Base-by-base conservation (phyloP, 768 basidiomycete genomes). In the Cystofilobasidium bisporidii region DNA sequence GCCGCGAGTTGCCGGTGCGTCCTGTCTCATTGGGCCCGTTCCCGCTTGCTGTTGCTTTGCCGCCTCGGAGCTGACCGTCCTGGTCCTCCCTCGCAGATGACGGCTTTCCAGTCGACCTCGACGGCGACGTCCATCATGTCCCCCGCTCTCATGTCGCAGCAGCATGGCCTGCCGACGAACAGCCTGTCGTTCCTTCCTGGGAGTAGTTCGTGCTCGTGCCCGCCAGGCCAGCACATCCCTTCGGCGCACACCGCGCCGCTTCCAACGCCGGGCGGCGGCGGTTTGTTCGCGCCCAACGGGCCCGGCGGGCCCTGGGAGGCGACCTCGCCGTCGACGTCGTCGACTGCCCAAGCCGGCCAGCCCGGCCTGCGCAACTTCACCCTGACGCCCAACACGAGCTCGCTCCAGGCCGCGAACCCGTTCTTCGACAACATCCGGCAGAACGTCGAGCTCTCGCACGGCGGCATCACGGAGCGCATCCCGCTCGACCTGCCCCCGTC, bases 401-500 rank as follows among this genome's bases (percentile, higher is more conserved):
- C 53, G 30, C 12, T 56, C 33, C 75, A 79, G 73, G 73, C 86
- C 6, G 84, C 81, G 71, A 97, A 94, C 75, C 94, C 94, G 14
- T 98, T 98, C 79, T 97, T 90, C 72, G 93, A 98, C 77, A 87
- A 88, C 72, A 88, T 98, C 72, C 74, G 80, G 28, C 89, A 91
- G 77, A 89, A 91, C 72, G 75, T 85, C 2, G 91, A 96, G 78
- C 83, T 96, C 28, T 83, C 86, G 2, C 80, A 80, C 30, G 81
- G 80, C 3, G 75, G 81, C 70, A 76, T 76, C 65, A 88, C 86
- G 0, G 89, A 91, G 72, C 86, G 88, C 40, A 93, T 94, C 43
- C 85, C 89, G 18, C 83, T 96, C 62, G 78, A 78, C 56, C 77
- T 86, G 20, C 80, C 84, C 1, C 73, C 77, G 41, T 72, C 78